Conservation (phyloP, 768 basidiomycete species). For the Mycena metata region DNA sequence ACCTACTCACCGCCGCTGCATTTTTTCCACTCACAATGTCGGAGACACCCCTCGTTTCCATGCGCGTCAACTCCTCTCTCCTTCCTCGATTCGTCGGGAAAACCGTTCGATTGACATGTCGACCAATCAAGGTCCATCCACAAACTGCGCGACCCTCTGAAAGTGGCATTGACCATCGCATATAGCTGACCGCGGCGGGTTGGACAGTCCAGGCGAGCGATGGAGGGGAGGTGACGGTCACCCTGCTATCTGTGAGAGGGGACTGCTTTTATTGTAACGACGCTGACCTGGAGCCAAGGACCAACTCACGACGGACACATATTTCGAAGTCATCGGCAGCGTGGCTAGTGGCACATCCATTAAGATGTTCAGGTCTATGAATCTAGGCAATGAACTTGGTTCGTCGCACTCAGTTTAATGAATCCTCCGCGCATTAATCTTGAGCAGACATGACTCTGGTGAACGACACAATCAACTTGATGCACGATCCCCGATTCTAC, state of each 20-base stretch:
- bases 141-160: background rate
- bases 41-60: background rate
- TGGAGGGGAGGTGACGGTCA: slow-evolving; percentile 28
- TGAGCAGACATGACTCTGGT: slow-evolving; percentile 28
- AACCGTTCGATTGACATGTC: slow-evolving; percentile 19
- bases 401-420: background rate
- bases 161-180: background rate
- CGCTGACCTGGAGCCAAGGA: background rate
- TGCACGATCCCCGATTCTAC: slow-evolving; percentile 33
- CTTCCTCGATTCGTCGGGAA: slow-evolving; percentile 19
- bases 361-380: slow-evolving; percentile 7
- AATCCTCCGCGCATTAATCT: background rate
- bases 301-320: slow-evolving; percentile 4
- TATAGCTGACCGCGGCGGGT: slow-evolving; percentile 3
- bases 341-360: slow-evolving; percentile 17
- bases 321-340: slow-evolving; percentile 26
- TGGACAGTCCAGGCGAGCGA: slow-evolving; percentile 31
- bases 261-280: background rate
- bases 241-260: slow-evolving; percentile 18
- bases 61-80: slow-evolving; percentile 29
- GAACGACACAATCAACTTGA: slow-evolving; percentile 29
- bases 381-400: slow-evolving; percentile 26
- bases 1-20: background rate
- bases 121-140: slow-evolving; percentile 19
- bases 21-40: background rate